Conservation (phyloP, 768 basidiomycete genomes). For the Mycena rosella region DNA sequence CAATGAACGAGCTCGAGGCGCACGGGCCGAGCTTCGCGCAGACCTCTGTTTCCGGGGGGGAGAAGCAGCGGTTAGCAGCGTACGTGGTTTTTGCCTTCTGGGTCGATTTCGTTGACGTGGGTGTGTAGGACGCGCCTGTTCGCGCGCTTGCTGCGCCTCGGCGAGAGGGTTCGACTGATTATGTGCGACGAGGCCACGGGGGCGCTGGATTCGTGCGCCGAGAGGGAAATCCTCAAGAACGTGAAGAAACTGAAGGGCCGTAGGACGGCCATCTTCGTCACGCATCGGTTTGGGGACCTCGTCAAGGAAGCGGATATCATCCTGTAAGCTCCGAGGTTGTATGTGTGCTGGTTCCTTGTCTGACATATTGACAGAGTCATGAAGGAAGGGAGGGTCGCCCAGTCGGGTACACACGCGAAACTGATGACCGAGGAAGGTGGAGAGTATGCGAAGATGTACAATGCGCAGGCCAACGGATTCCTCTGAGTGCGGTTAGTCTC, state of each 20-base stretch:
- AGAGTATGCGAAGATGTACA: constrained; percentile 54
- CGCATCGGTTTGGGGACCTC: constrained; percentile 66
- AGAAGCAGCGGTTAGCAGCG: constrained; percentile 64
- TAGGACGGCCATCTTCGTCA: constrained; percentile 69
- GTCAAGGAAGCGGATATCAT: constrained; percentile 64
- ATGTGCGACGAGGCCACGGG: constrained; percentile 73
- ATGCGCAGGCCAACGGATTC: constrained; percentile 50
- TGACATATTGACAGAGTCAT: constrained; percentile 51
- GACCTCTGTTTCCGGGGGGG: constrained; percentile 56
- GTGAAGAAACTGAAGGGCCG: constrained; percentile 54
- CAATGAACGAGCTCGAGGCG: constrained; percentile 46
- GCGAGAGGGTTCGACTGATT: constrained; percentile 59
- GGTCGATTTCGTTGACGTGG: not conserved
- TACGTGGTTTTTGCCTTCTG: constrained; percentile 43
- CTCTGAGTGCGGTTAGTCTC: constrained; percentile 1
- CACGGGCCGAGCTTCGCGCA: constrained; percentile 46
- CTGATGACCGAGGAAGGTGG: constrained; percentile 49
- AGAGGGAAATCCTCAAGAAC: constrained; percentile 59
- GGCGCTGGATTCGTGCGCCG: constrained; percentile 66
- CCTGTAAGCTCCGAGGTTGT: constrained; percentile 53
- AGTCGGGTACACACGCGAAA: constrained; percentile 57
- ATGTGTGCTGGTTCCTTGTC: constrained; percentile 1
- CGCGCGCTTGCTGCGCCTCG: constrained; percentile 61
- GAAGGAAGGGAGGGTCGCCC: constrained; percentile 56
- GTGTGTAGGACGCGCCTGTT: constrained; percentile 44